Base-by-base conservation (phyloP, 2,329 filamentous ascomycete species). In the Exophiala calicioides region DNA sequence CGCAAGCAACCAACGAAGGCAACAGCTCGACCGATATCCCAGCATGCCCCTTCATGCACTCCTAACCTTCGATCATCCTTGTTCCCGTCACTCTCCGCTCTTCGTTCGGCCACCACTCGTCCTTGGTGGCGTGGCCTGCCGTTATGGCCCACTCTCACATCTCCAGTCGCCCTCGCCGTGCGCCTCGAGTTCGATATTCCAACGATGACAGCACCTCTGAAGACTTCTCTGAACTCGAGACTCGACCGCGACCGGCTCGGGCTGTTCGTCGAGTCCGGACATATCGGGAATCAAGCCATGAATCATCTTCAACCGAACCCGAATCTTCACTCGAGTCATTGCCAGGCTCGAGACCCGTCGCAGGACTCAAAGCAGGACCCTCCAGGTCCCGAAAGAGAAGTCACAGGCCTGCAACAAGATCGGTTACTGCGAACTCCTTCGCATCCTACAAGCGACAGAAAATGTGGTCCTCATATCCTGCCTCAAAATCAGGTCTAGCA, bases 251-350 rank as follows among this genome's bases (percentile, higher is more conserved):
- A 15, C 46, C 49, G n/a, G 15, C 34, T 10, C 46, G 53, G 15
- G 33, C 47, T 31, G 39, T 40, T 12, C 53, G 53, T 30, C 46
- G 40, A 24, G 29, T 49, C 8, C 45, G 42, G 32, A 51, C 50
- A 15, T 56, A 56, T 34, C 33, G 50, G 29, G 53, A 56, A 29
- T 46, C 47, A 18, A 53, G 46, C 24, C 32, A 48, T 30, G 32
- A 48, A 15, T 18, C 39, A 23, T 52, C 39, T 5, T 31, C 42
- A 9, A 31, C 12, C 15, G 42, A 37, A 13, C 30, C 31, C 13
- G 45, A 48, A 9, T 41, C 37, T 26, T 37, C 41, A 12, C 42
- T 45, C 4, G 29, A 41, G n/a, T 36, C 37, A 37, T 37, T 20
- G 5, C 36, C 19, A 42, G 32, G 19, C 19, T 31, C 40, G 15